Conservation (phyloP, 2,329 filamentous ascomycete species). For the Fusarium nelsonii region DNA sequence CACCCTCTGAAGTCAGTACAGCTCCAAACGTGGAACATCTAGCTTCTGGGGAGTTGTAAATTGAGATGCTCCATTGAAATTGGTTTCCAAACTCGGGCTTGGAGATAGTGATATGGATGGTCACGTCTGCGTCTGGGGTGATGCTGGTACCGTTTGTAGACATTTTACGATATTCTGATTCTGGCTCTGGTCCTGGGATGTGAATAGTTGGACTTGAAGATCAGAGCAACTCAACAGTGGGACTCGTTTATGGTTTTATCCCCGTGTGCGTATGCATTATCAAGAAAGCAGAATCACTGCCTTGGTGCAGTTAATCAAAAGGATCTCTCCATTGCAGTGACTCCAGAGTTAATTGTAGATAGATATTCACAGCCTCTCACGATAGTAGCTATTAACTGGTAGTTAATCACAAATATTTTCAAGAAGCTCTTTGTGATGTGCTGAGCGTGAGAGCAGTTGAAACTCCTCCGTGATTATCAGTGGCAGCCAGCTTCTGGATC, state of each 20-base stretch:
- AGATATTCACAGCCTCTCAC: not conserved
- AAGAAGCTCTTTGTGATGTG: no score
- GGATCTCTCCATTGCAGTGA: not conserved
- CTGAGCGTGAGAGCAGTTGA: no score
- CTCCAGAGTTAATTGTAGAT: no score
- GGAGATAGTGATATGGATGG: not conserved
- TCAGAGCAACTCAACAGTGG: not conserved
- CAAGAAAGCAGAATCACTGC: not conserved
- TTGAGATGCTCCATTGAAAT: not conserved
- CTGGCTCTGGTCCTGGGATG: not conserved
- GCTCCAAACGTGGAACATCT: not conserved
- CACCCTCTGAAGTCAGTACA: not conserved
- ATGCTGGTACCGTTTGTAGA: not conserved
- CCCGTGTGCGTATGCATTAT: no score
- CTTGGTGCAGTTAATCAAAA: not conserved
- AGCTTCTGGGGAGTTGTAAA: not conserved
- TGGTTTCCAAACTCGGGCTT: not conserved
- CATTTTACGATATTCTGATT: not conserved
- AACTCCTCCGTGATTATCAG: not conserved
- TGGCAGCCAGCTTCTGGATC: not conserved
- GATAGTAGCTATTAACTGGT: no score
- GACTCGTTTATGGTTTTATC: no score
- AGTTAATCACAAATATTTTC: no score
- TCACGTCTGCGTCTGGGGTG: not conserved
- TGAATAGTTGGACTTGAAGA: not conserved